Conservation (phyloP, 164 flowering plant species). For the Stephania cephalantha region DNA sequence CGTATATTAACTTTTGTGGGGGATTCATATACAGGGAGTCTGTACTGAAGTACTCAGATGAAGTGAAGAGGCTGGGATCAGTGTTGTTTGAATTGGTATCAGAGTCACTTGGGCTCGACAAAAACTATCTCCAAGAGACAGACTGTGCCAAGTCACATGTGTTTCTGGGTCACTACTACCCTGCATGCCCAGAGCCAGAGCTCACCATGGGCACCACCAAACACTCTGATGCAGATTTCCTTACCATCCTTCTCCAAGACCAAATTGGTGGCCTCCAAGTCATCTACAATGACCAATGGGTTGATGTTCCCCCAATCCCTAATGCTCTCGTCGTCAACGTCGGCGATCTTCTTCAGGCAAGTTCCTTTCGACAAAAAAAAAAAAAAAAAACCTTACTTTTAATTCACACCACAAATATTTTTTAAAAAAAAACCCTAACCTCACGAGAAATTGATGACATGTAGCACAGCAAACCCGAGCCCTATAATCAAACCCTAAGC, state of each 20-base stretch:
- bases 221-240: not conserved
- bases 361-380: not conserved
- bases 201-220: slow-evolving; percentile 1
- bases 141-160: not conserved
- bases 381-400: too few relatives aligned
- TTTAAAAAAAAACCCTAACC: too few relatives aligned
- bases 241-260: slow-evolving; percentile 9
- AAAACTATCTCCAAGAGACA: not conserved
- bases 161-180: slow-evolving; percentile 4
- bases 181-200: slow-evolving; percentile 5
- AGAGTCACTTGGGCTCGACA: slow-evolving; percentile 1
- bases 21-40: not conserved
- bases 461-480: too few relatives aligned
- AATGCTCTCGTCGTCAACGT: slow-evolving; percentile 1
- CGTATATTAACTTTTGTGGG: too few relatives aligned
- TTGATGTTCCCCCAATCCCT: not conserved
- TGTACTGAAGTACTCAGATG: not conserved
- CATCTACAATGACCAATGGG: not conserved
- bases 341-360: slow-evolving; percentile 5
- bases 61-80: not conserved
- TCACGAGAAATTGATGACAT: too few relatives aligned
- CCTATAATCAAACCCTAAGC: too few relatives aligned
- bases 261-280: slow-evolving; percentile 5
- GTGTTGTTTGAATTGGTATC: slow-evolving; percentile 2
- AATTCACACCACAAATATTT: too few relatives aligned